phyloP scores from a whole-genome alignment of 2,329 filamentous ascomycete genomes.

The Magnaporthiopsis poae region DNA sequence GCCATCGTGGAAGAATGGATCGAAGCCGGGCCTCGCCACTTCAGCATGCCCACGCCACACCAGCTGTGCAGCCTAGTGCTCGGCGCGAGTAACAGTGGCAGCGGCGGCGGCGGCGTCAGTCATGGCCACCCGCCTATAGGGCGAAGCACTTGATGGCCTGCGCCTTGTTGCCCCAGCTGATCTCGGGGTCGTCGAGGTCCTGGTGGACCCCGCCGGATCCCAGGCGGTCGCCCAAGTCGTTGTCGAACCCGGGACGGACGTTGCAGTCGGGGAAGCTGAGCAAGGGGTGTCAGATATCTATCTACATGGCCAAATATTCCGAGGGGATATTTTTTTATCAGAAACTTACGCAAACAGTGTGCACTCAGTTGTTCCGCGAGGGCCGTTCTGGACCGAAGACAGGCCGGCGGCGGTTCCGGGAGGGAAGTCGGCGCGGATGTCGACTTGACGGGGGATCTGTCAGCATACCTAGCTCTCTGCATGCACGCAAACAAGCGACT shows the following conservation, averaged over 20 bases:
- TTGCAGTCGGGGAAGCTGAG: conserved; percentile 2
- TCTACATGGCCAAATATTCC: too few relatives aligned
- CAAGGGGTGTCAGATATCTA: neutral
- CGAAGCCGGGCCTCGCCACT: neutral
- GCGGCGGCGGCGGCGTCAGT: neutral
- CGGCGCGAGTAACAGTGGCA: too few relatives aligned
- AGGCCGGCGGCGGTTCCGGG: conserved; percentile 3
- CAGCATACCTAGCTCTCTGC: too few relatives aligned
- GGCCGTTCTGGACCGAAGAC: conserved; percentile 1
- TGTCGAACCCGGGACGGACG: neutral
- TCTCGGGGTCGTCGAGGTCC: conserved; percentile 5
- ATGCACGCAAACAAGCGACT: too few relatives aligned
- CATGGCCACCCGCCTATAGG: neutral
- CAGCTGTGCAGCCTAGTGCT: too few relatives aligned
- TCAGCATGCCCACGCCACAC: neutral
- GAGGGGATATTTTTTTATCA: too few relatives aligned
- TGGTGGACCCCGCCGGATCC: neutral
- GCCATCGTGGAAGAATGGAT: too few relatives aligned
- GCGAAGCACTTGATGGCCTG: conserved; percentile 6
- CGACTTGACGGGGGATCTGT: neutral
- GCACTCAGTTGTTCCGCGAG: neutral
- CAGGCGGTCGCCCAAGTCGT: conserved; percentile 6
- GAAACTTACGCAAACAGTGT: conserved; percentile 1
- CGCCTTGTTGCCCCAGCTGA: conserved; percentile 6
- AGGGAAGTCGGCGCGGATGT: conserved; percentile 5